Percentiles rank a stretch among this genome's conserved stretches.
phyloP scores from a whole-genome alignment of 352 stramenopile genomes.

The Phytophthora palmivora region DNA sequence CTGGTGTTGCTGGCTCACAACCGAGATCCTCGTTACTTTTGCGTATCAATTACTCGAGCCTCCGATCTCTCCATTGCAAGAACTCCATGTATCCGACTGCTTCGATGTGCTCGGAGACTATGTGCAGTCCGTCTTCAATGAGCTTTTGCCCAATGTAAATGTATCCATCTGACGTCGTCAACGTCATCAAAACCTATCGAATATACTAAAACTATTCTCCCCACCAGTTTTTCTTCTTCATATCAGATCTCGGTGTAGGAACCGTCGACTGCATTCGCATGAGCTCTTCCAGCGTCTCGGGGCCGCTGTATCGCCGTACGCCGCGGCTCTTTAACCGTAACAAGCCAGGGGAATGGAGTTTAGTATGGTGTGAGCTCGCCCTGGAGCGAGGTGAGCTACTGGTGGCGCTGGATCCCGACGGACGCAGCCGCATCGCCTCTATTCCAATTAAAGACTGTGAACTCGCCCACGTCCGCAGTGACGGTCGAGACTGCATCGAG shows the following conservation, averaged over 20 bases:
- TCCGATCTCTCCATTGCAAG: slow-evolving; percentile 47
- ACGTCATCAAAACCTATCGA: slow-evolving; percentile 13
- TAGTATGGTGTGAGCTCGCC: slow-evolving; percentile 80
- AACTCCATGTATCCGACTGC: slow-evolving; percentile 68
- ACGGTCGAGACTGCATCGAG: slow-evolving; percentile 86
- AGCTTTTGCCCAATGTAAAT: slow-evolving; percentile 55
- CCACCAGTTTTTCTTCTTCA: not conserved
- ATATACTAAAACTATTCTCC: slow-evolving; percentile 20
- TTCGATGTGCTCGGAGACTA: slow-evolving; percentile 86
- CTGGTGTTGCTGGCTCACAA: slow-evolving; percentile 87
- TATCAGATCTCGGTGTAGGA: slow-evolving; percentile 8
- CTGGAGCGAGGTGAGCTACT: slow-evolving; percentile 70
- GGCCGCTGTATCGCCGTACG: slow-evolving; percentile 74
- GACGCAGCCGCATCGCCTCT: slow-evolving; percentile 57
- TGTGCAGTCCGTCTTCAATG: slow-evolving; percentile 63
- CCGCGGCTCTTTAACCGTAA: slow-evolving; percentile 75
- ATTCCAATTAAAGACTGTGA: slow-evolving; percentile 73
- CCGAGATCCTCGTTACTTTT: slow-evolving; percentile 74
- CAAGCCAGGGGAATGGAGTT: slow-evolving; percentile 79
- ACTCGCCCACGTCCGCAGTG: slow-evolving; percentile 83
- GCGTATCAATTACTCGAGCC: slow-evolving; percentile 74
- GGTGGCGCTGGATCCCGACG: slow-evolving; percentile 67
- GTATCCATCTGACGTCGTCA: slow-evolving; percentile 41
- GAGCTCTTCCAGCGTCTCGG: slow-evolving; percentile 62
- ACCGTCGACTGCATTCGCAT: not conserved